Evolutionary conservation across 2,329 filamentous ascomycete genomes (phyloP), one percentile per base, ranked within the genome.

Genomic region (Fusarium miscanthi): DNA sequence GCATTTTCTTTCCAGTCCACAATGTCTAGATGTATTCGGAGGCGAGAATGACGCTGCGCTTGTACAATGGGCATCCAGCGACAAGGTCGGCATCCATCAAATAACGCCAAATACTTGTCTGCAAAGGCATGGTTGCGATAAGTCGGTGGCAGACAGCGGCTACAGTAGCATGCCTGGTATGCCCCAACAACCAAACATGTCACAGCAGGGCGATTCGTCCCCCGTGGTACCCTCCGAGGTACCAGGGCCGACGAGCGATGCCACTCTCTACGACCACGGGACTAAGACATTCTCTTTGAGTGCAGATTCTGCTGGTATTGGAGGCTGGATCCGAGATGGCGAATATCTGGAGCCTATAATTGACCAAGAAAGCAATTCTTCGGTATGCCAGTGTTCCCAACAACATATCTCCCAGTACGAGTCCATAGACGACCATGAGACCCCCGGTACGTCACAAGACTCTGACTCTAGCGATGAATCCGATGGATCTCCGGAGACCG

Each of bases 1-100:
- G 0, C 49, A 53, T 0, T 53, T 53, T 0, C 19, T 53, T 4
- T 0, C 14, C 19, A 53, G 1, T 0, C 35, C 49, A 0, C 35
- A 17, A 19, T 40, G 49, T 1, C 0, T 9, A 0, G 19, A 5
- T 0, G 49, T 30, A 1, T 53, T 53, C 0, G 49, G 49, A 0
- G 49, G 23, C 0, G 35, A 53, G 2, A 2, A 0, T 0, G 49
- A 53, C 0, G 2, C 17, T 0, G 49, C 40, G 35, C 49, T 53
- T 7, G 2, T 53, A 0, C 3, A 7, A 0, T 53, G 49, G 49
- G 49, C 49, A 0, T 3, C 49, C 8, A 2, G 33, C 0, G 0
- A n/a, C 2, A 1, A 0, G 2, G 33, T n/a, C 19, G 4, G 2
- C 17, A 16, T 37, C 1, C 2, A 0, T 21, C 0, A 27, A 1